Conservation (phyloP, 805 yeast species). For the Metschnikowia colocasiae region DNA sequence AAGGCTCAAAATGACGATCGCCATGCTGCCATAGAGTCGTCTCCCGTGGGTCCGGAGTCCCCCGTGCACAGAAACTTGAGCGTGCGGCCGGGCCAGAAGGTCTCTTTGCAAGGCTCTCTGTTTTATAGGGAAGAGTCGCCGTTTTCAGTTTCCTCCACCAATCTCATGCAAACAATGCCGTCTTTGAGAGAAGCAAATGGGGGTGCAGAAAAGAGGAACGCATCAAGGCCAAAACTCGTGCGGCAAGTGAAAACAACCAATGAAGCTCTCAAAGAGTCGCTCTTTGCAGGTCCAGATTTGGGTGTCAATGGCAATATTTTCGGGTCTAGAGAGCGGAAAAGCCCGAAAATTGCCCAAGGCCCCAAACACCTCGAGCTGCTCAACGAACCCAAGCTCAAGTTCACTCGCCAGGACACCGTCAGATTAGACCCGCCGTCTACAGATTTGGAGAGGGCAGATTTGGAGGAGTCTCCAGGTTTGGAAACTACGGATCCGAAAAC, state of each 20-base stretch:
- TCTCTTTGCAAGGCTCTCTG: constrained; percentile 34
- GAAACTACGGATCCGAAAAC: no score
- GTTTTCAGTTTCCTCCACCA: neutral
- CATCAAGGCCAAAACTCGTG: neutral
- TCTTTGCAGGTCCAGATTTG: neutral
- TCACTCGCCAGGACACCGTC: constrained; percentile 1
- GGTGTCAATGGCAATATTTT: neutral
- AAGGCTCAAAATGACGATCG: neutral
- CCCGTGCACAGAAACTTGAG: neutral
- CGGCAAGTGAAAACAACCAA: neutral
- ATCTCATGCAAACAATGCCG: neutral
- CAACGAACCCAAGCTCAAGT: neutral
- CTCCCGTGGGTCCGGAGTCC: constrained; percentile 9
- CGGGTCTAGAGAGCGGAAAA: neutral
- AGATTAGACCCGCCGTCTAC: neutral
- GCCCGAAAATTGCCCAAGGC: no score
- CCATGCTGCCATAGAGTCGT: constrained; percentile 7
- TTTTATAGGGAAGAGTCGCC: constrained; percentile 20
- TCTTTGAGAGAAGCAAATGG: neutral
- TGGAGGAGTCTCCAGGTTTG: neutral
- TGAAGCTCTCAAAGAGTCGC: neutral
- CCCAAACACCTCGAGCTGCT: neutral
- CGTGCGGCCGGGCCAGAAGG: constrained; percentile 34
- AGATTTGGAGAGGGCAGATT: neutral
- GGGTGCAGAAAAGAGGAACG: neutral